Evolutionary conservation across 805 yeast species (phyloP).

Genomic region (Myxozyma lipomycoides): DNA sequence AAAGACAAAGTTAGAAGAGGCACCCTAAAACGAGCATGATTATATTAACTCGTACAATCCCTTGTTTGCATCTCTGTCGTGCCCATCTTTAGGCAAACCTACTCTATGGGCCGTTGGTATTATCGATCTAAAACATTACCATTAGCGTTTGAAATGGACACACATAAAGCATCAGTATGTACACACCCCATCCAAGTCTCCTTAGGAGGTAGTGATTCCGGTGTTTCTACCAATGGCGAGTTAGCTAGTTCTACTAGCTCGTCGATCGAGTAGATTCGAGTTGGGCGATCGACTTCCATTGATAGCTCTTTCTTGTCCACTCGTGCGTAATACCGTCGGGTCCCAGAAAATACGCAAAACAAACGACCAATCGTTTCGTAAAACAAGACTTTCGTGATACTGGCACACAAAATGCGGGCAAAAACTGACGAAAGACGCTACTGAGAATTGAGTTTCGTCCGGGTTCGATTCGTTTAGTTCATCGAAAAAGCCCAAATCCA

Average conservation of each 20-base stretch:
- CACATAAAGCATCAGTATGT: neutral
- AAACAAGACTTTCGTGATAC: no score
- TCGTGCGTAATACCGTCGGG: no score
- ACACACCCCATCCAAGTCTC: slow-evolving; percentile 17
- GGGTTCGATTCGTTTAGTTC: no score
- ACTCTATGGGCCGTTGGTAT: neutral
- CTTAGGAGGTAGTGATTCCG: slow-evolving; percentile 6
- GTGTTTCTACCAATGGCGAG: slow-evolving; percentile 20
- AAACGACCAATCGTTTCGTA: no score
- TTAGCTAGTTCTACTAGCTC: slow-evolving; percentile 16
- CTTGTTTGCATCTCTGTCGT: neutral
- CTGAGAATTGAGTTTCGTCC: no score
- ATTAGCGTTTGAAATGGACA: neutral
- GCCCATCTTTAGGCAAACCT: neutral
- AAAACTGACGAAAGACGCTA: no score
- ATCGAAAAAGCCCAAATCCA: no score
- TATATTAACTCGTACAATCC: neutral
- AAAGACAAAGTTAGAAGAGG: neutral
- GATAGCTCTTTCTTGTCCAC: no score
- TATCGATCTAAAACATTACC: neutral
- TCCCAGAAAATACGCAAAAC: no score
- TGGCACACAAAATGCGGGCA: no score
- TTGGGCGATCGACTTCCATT: no score
- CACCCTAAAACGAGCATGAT: neutral
- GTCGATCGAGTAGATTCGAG: slow-evolving; percentile 6